A percentile compares a stretch with the other conserved stretches of the same genome.
Evolutionary conservation across 1,284 basidiomycete species (phyloP).

Genomic region (Malassezia sympodialis): DNA sequence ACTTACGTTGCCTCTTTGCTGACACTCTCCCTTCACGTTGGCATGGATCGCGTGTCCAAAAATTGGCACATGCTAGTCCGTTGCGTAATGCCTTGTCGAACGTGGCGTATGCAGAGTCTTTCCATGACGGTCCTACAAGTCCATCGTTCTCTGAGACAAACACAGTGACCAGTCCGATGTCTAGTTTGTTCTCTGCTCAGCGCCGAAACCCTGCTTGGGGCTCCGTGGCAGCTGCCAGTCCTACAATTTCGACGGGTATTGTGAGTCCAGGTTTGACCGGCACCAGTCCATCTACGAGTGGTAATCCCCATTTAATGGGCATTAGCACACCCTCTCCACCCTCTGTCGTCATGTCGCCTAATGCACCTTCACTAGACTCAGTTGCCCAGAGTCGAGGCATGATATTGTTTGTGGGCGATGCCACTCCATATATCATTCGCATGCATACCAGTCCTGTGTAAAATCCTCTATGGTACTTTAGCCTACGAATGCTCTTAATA

Average conservation of each 20-base stretch:
- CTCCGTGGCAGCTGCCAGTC: neutral
- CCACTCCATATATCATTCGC: conserved; percentile 34
- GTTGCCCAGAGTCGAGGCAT: conserved; percentile 38
- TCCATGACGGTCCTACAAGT: neutral
- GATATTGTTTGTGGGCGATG: conserved; percentile 43
- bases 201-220: neutral
- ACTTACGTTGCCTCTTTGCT: conserved; percentile 68
- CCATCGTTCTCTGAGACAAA: neutral
- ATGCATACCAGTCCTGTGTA: neutral
- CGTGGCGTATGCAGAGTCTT: neutral
- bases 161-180: neutral
- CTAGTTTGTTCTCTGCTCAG: neutral
- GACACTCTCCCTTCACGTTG: conserved; percentile 51
- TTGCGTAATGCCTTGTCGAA: neutral
- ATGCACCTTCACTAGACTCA: conserved; percentile 39
- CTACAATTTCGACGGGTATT: neutral
- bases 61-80: neutral
- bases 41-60: neutral
- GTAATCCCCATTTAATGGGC: neutral
- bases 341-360: neutral
- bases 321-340: neutral
- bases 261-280: neutral
- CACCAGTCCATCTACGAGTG: neutral
- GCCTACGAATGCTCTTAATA: no score
- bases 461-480: neutral